Base-by-base conservation (phyloP, 2,329 filamentous ascomycete genomes). In the Tothia fuscella region DNA sequence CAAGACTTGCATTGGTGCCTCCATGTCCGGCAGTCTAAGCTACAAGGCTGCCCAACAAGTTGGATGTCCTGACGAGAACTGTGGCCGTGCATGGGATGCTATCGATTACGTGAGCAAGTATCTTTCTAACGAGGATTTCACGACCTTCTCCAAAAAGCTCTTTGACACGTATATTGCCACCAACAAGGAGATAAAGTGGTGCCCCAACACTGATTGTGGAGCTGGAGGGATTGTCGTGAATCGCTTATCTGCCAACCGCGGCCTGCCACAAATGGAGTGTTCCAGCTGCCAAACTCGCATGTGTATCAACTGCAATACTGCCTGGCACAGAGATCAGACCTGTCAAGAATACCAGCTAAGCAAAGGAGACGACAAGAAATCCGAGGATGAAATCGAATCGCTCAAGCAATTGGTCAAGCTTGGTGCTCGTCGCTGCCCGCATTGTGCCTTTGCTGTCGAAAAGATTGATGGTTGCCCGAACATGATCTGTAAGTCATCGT, bases 401-500 rank as follows among this genome's bases (percentile, higher is more conserved):
- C 28, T 44, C 25, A 44, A 40, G 36, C 31, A 20, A 13, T 28
- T 44, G 13, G 21, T 26, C 25, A 34, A 32, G 36, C 19, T 31
- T 14, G 36, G 36, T 13, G 42, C 42, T 5, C 24, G 42, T 13
- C 42, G 42, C n/a, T 44, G 42, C 26, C 42, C 36, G 12, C 26
- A 40, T 14, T 44, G 42, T 29, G 25, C 25, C 22, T 21, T 44
- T 12, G 42, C 42, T n/a, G 42, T 44, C 7, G 30, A 31, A 9
- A 44, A 44, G 36, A 30, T 41, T 24, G 42, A 36, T n/a, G 42
- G 42, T 14, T 44, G 42, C 31, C 36, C 42, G 19, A 31, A 24
- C 21, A 41, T 44, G 42, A 17, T 19, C 6, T 38, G 32, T 43
- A 30, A 37, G 25, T 38, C 10, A 9, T 6, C 12, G 4, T 42